Evolutionary conservation across 83 land plant genomes (phyloP), one percentile per base, ranked within the genome.

Genomic region (Larix sibirica): DNA sequence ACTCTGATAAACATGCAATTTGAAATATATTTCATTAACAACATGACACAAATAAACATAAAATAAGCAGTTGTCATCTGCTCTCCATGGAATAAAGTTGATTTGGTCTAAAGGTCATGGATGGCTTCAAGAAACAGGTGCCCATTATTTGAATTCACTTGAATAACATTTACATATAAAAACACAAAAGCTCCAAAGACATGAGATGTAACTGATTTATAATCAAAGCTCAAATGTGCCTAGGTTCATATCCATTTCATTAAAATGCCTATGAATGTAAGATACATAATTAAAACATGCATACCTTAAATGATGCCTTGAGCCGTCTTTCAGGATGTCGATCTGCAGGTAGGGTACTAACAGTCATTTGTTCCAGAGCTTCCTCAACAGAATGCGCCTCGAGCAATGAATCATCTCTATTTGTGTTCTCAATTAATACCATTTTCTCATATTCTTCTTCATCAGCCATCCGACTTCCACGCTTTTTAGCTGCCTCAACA

Each of bases 381-480:
- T 94, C 91, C 40, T 94, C 99, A n/a, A 97, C 88, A 8, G 88
- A 80, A 31, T 91, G 90, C 12, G 99, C 99, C 83, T 97, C 99
- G 67, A 97, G 84, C 38, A 94, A 38, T 20, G 89, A 88, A 69
- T 97, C 99, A 81, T 92, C 98, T 36, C 98, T 83, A 74, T 97
- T 97, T 1, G 87, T 92, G 73, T 97, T 97, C 44, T 83, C 65
- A 26, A 97, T 97, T 5, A 81, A 74, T 40, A 97, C 93, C 83
- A 93, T 85, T 87, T 90, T 81, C 87, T 96, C 98, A 82, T 97
- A 97, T 85, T 97, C 99, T 83, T 94, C 98, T 85, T 93, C 95
- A 14, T 88, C 90, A 1, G 95, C 95, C 23, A 82, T 86, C 79
- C 98, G 81, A 26, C 81, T 84, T 80, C 89, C 92, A 78, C 79